These are phyloP conservation scores for Phytophthora ramorum DNA, from an alignment of 352 stramenopile species.

Conservation along the genomic window DNA sequence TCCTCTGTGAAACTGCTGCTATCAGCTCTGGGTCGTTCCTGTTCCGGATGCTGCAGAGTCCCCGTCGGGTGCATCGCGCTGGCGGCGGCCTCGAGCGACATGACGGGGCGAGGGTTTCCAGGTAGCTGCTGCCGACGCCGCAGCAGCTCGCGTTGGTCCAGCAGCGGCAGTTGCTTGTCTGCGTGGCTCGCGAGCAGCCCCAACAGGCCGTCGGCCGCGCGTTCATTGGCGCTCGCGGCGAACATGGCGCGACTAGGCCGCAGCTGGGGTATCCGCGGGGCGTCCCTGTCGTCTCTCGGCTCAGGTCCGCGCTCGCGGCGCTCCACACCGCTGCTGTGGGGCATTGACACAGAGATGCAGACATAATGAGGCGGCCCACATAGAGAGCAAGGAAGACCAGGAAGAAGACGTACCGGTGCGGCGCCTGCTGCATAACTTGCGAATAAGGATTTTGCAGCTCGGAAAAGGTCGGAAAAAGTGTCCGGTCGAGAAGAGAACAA, in stretches of 20 bases:
- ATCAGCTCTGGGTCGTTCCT: constrained; percentile 1
- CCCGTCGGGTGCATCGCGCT: constrained; percentile 26
- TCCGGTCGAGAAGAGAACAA: constrained; percentile 15
- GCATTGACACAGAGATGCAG: constrained; percentile 11
- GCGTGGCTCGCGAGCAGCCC: constrained; percentile 40
- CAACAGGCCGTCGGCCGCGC: constrained; percentile 25
- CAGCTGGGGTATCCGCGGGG: constrained; percentile 28
- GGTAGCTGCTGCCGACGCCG: constrained; percentile 19
- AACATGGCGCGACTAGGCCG: constrained; percentile 26
- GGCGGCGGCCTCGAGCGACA: constrained; percentile 26
- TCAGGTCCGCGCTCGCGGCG: constrained; percentile 14
- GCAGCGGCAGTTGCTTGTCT: constrained; percentile 40
- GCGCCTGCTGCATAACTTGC: constrained; percentile 24
- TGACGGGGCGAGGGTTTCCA: constrained; percentile 15
- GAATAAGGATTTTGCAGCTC: constrained; percentile 23
- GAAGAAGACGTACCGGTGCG: constrained; percentile 19
- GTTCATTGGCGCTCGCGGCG: constrained; percentile 6
- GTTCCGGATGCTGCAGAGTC: constrained; percentile 9
- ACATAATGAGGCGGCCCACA: not conserved
- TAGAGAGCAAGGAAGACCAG: not conserved
- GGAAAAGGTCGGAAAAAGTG: not conserved
- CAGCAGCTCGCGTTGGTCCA: constrained; percentile 30
- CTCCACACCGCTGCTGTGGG: constrained; percentile 13
- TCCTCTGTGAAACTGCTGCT: constrained; percentile 26
- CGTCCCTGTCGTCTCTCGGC: constrained; percentile 17